A percentile compares a stretch with the other conserved stretches of the same genome.
Evolutionary conservation across 306 rosid species (phyloP).

Genomic region (Vachellia pachyceras): DNA sequence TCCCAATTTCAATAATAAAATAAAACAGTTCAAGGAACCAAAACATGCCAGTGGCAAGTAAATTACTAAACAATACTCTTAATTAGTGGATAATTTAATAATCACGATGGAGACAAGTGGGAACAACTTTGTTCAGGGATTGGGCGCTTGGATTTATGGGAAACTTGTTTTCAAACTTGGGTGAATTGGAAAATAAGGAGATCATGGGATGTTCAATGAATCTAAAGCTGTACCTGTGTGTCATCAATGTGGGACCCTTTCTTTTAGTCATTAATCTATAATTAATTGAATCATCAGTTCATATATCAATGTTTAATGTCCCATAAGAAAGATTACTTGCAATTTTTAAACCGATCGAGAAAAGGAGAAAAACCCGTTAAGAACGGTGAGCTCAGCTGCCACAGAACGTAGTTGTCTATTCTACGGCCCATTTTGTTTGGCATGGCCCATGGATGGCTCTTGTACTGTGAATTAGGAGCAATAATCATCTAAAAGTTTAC

Average conservation of each 20-base stretch:
- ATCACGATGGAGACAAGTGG: constrained; percentile 10
- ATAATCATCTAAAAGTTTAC: too few species aligned
- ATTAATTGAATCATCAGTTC: background rate
- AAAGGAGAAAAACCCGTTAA: background rate
- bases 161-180: background rate
- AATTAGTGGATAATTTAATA: background rate
- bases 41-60: background rate
- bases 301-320: background rate
- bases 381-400: background rate
- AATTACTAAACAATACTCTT: background rate
- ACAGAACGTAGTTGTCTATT: background rate
- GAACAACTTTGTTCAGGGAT: constrained; percentile 12
- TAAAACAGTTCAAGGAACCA: background rate
- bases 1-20: background rate
- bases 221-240: background rate
- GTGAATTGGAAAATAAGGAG: background rate
- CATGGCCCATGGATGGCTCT: background rate
- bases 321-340: background rate
- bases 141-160: background rate
- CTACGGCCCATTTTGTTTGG: background rate
- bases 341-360: background rate
- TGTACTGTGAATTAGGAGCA: background rate
- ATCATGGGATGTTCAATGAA: constrained; percentile 21
- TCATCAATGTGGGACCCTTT: background rate
- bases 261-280: background rate